phyloP scores from a whole-genome alignment of 441 rosid species.

The Kokia cookei region DNA sequence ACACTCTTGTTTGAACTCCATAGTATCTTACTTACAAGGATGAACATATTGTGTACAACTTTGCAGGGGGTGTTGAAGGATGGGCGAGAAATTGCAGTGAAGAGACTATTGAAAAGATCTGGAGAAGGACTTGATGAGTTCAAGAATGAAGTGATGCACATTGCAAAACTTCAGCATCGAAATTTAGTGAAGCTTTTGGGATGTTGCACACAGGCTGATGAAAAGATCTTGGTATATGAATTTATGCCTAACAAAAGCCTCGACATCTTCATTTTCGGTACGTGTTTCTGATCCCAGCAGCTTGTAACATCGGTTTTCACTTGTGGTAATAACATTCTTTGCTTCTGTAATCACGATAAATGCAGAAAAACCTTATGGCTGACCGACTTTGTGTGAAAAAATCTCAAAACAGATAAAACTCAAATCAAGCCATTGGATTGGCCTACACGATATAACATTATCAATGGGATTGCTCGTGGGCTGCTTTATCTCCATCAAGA shows the following conservation, averaged over 20 bases:
- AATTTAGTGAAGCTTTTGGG: slow-evolving; percentile 37
- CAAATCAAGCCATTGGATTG: slow-evolving; percentile 15
- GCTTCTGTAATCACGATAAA: neutral
- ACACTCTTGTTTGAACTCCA: neutral
- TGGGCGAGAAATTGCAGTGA: slow-evolving; percentile 27
- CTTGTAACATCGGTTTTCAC: no score
- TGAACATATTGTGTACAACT: neutral
- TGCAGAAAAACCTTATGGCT: neutral
- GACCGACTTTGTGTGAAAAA: neutral
- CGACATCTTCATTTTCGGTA: slow-evolving; percentile 31
- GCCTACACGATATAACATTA: slow-evolving; percentile 20
- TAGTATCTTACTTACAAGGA: neutral
- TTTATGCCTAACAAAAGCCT: slow-evolving; percentile 40
- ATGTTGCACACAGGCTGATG: slow-evolving; percentile 31
- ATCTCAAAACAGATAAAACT: neutral
- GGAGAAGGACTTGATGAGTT: slow-evolving; percentile 21
- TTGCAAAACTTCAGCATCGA: slow-evolving; percentile 30
- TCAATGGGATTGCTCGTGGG: slow-evolving; percentile 33
- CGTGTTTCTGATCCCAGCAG: neutral
- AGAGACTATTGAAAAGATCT: slow-evolving; percentile 20
- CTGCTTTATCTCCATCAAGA: slow-evolving; percentile 36
- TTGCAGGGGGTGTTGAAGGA: slow-evolving; percentile 19
- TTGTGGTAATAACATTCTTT: neutral
- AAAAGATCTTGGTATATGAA: slow-evolving; percentile 30
- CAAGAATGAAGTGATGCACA: slow-evolving; percentile 21